Percentiles rank a stretch among this genome's conserved stretches.
Conservation (phyloP, 352 stramenopile genomes). For the Nothophytophthora sp. region DNA sequence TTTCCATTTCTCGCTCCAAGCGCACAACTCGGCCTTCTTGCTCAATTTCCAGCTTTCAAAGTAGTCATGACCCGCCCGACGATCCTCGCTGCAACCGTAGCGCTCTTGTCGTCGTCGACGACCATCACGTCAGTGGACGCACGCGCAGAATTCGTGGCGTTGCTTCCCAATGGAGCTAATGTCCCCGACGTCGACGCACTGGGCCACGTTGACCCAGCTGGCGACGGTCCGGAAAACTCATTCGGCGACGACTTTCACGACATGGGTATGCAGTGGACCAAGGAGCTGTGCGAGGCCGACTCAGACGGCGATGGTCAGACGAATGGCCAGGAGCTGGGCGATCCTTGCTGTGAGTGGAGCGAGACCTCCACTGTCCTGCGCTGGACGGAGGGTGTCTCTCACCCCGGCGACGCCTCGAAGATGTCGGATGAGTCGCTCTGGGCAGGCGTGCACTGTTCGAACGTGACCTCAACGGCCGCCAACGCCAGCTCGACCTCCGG, state of each 20-base stretch:
- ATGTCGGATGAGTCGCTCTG: slow-evolving; percentile 12
- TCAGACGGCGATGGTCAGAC: slow-evolving; percentile 32
- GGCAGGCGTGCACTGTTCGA: slow-evolving; percentile 15
- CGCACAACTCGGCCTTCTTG: too few species aligned
- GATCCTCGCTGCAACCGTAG: background rate
- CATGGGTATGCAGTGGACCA: slow-evolving; percentile 22
- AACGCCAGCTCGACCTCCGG: slow-evolving; percentile 1
- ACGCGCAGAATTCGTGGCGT: slow-evolving; percentile 5
- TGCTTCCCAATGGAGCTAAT: slow-evolving; percentile 30
- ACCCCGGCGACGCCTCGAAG: slow-evolving; percentile 19
- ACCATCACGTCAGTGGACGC: slow-evolving; percentile 6
- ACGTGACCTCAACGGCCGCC: background rate
- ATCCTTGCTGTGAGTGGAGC: slow-evolving; percentile 19
- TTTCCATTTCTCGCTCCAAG: too few species aligned
- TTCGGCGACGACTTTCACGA: slow-evolving; percentile 28
- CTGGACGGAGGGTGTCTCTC: slow-evolving; percentile 24
- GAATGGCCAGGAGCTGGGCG: slow-evolving; percentile 27
- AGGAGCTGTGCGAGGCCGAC: slow-evolving; percentile 20
- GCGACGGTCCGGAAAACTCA: slow-evolving; percentile 12
- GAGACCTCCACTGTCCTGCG: slow-evolving; percentile 1
- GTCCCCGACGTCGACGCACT: slow-evolving; percentile 23
- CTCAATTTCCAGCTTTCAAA: background rate
- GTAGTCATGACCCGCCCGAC: slow-evolving; percentile 10
- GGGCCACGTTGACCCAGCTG: slow-evolving; percentile 17
- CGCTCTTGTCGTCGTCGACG: background rate